Evolutionary conservation across 2,329 filamentous ascomycete genomes (phyloP).

Genomic region (Lachnellula occidentalis): DNA sequence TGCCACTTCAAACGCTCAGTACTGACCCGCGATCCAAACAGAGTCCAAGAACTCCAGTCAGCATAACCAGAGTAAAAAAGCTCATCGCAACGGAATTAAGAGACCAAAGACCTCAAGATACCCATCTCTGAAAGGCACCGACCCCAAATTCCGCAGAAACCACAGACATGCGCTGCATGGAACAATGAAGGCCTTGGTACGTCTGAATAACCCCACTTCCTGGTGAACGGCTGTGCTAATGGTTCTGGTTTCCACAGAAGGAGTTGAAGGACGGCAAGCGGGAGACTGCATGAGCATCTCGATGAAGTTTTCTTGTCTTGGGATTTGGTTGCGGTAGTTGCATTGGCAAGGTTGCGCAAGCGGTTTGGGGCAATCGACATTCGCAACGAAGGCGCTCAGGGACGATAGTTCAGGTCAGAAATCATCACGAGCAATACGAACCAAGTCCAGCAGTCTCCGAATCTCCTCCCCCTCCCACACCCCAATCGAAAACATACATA

Average conservation of each 20-base stretch:
- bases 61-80: conserved; percentile 98
- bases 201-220: conserved; percentile 33
- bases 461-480: not conserved
- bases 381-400: conserved; percentile 16
- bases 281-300: conserved; percentile 63
- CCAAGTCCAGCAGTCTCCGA: conserved; percentile 12
- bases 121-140: conserved; percentile 96
- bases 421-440: conserved; percentile 26
- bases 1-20: too few relatives aligned
- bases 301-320: conserved; percentile 21
- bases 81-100: conserved; percentile 99
- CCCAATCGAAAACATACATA: not conserved
- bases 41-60: conserved; percentile 98
- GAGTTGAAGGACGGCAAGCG: conserved; percentile 96
- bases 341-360: conserved; percentile 22
- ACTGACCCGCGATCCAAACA: conserved; percentile 34
- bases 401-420: conserved; percentile 26
- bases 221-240: conserved; percentile 7
- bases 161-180: conserved; percentile 99
- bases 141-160: conserved; percentile 99
- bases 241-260: conserved; percentile 57
- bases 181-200: conserved; percentile 95
- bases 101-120: conserved; percentile 99
- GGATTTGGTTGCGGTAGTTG: conserved; percentile 27
- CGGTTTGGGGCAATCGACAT: conserved; percentile 20